Evolutionary conservation across 805 yeast genomes (phyloP).

Genomic region (Torulaspora maleeae): DNA sequence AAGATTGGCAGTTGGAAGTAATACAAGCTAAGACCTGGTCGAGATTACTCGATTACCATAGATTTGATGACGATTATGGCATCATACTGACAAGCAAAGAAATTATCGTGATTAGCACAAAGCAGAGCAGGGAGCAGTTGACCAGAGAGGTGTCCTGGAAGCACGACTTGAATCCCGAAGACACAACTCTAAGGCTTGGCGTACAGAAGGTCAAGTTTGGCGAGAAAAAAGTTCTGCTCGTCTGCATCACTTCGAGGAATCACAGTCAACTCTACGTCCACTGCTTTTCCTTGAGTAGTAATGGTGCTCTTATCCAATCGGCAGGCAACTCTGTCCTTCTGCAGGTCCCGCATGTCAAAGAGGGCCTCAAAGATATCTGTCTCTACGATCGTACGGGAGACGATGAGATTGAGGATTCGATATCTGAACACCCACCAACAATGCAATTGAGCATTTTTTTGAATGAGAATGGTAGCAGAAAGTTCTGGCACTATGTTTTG

Average conservation of each 20-base stretch:
- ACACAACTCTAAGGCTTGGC: constrained; percentile 46
- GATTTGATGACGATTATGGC: constrained; percentile 36
- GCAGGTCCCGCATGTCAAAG: constrained; percentile 11
- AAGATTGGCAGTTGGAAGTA: constrained; percentile 34
- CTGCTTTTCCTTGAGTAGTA: constrained; percentile 14
- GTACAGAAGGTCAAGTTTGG: constrained; percentile 25
- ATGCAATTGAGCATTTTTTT: constrained; percentile 7
- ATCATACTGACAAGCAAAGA: constrained; percentile 65
- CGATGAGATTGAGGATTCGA: not conserved
- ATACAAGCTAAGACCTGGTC: constrained; percentile 54
- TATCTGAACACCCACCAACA: not conserved
- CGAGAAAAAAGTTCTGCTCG: constrained; percentile 9
- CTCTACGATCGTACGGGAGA: not conserved
- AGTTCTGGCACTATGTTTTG: constrained; percentile 8
- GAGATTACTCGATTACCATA: constrained; percentile 42
- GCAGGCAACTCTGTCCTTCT: constrained; percentile 17
- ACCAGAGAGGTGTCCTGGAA: constrained; percentile 63
- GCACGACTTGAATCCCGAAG: constrained; percentile 55
- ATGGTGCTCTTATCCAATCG: constrained; percentile 16
- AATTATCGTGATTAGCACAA: constrained; percentile 47
- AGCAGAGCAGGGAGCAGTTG: constrained; percentile 30
- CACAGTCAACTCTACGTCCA: constrained; percentile 21
- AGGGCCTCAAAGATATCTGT: constrained; percentile 12
- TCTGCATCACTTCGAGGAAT: constrained; percentile 21
- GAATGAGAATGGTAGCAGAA: constrained; percentile 3